Conservation (phyloP, 768 basidiomycete species). For the Lactarius deliciosus region DNA sequence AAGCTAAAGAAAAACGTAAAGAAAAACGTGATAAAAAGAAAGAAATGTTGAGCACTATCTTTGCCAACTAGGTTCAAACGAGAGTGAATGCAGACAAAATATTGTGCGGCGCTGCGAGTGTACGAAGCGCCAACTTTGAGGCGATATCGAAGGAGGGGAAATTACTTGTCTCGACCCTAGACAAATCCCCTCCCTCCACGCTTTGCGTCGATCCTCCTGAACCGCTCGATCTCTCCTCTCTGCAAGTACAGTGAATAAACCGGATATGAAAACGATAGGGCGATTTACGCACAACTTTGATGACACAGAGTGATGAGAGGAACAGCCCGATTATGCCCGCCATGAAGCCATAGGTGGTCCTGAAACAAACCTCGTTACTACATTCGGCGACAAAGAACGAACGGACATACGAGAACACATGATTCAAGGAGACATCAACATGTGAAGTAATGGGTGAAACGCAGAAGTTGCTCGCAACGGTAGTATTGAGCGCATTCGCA, state of each 20-base stretch:
- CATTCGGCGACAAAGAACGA: not conserved
- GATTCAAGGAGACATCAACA: constrained; percentile 73
- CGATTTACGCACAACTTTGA: constrained; percentile 67
- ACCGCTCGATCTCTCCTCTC: constrained; percentile 79
- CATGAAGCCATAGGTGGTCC: constrained; percentile 79
- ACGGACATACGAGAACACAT: constrained; percentile 76
- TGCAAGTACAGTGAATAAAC: constrained; percentile 35
- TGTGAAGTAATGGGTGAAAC: constrained; percentile 64
- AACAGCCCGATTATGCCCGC: constrained; percentile 72
- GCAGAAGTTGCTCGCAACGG: constrained; percentile 57
- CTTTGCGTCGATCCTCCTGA: constrained; percentile 87
- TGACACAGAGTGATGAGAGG: constrained; percentile 80
- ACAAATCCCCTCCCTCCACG: constrained; percentile 87
- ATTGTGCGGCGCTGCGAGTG: not conserved
- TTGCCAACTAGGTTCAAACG: not conserved
- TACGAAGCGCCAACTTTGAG: not conserved
- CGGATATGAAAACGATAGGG: not conserved
- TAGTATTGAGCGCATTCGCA: constrained; percentile 33
- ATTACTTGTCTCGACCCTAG: constrained; percentile 37
- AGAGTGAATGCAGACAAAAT: not conserved
- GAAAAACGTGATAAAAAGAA: not conserved
- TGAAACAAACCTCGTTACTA: not conserved
- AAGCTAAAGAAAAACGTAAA: not conserved
- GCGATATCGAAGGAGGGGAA: not conserved
- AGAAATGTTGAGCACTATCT: not conserved